Evolutionary conservation across 2,329 filamentous ascomycete genomes (phyloP), one percentile per base, ranked within the genome.

Genomic region (Huntiella savannae): DNA sequence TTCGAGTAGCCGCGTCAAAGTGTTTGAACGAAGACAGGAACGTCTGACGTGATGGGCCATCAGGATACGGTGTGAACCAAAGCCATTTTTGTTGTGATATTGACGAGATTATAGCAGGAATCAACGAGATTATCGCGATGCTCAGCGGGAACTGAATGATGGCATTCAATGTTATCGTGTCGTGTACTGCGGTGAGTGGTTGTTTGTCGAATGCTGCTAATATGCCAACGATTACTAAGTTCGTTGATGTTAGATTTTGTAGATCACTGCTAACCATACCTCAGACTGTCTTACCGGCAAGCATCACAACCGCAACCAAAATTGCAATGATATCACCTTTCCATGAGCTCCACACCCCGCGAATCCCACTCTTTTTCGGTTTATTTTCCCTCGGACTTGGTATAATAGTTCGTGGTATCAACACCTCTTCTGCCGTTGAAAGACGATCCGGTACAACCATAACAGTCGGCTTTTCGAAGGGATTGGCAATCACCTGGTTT

Each of bases 11-110:
- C 33, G 55, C 50, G 33, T 60, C 57, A 39, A 58, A 58, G 4
- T 49, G 49, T 36, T 52, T 40, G n/a, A 57, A 58, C 45, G 59
- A 57, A 11, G 48, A 46, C n/a, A 49, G 43, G 37, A 34, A 58
- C 1, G 55, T 45, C 6, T 53, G 54, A 28, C 22, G 22, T 7
- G 22, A 10, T 12, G 12, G 28, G 1, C 17, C 28, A 12, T 13
- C 11, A 13, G 11, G 22, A 4, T 28, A 3, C 34, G 40, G 28
- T 12, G 28, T 12, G 44, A 59, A 58, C 50, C 54, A 58, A 48
- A 59, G 58, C 57, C 58, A 59, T 47, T 57, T 60, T 40, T 57
- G 54, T 53, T 60, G 57, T 4, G 54, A 54, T 28, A 60, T 50
- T 7, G 54, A 55, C 47, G 58, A 55, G 2, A 48, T 46, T 15